Conservation (phyloP, 2,329 filamentous ascomycete genomes). For the Cladosporium sp. region DNA sequence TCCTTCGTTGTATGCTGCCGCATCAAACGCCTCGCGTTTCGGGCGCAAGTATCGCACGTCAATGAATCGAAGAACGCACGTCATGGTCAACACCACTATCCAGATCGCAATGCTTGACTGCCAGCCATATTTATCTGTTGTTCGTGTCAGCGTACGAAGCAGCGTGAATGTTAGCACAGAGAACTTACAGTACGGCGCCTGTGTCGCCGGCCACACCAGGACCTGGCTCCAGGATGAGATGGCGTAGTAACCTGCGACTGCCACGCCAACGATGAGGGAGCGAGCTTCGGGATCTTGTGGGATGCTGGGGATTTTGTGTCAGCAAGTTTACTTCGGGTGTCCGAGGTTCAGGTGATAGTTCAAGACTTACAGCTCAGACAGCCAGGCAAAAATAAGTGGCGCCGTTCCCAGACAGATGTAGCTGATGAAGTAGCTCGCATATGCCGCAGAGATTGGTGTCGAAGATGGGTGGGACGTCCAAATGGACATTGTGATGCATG, state of each 20-base stretch:
- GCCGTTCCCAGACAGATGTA: constrained; percentile 48
- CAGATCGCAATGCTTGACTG: constrained; percentile 44
- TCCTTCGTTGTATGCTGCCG: constrained; percentile 9
- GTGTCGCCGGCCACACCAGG: constrained; percentile 49
- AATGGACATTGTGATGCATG: constrained; percentile 51
- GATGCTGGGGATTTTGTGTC: constrained; percentile 22
- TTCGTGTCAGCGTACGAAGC: not conserved
- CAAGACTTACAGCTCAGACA: constrained; percentile 40
- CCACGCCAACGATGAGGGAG: constrained; percentile 47
- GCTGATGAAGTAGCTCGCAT: constrained; percentile 51
- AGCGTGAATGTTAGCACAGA: not conserved
- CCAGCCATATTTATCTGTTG: constrained; percentile 44
- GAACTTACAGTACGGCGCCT: constrained; percentile 43
- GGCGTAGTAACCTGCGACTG: constrained; percentile 49
- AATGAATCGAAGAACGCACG: constrained; percentile 40
- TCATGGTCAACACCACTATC: constrained; percentile 45
- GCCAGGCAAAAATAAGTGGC: constrained; percentile 51
- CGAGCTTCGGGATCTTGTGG: constrained; percentile 49
- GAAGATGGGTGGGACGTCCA: constrained; percentile 46
- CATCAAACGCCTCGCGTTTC: constrained; percentile 21
- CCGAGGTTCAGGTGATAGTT: not conserved
- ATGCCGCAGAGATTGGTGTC: constrained; percentile 45
- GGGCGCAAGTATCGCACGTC: constrained; percentile 40
- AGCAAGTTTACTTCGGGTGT: not conserved
- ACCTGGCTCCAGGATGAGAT: constrained; percentile 51